These are phyloP conservation scores for Geum urbanum DNA, from an alignment of 306 rosid species.

Conservation along the genomic window DNA sequence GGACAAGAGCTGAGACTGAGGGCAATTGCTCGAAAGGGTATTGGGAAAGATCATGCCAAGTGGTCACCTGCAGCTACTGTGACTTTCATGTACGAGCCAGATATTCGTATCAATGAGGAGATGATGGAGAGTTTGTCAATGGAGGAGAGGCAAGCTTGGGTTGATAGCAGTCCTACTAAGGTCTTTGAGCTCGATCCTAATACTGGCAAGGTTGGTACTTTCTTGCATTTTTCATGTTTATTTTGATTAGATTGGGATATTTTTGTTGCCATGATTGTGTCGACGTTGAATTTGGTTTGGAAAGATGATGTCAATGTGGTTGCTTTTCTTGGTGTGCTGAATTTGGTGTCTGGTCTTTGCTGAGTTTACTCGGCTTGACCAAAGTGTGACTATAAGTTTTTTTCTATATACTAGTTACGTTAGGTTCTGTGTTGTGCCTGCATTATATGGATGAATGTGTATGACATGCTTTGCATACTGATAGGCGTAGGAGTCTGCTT, in stretches of 20 bases:
- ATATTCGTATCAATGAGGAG: slow-evolving; percentile 81
- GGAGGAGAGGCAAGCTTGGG: slow-evolving; percentile 74
- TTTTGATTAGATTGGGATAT: background rate
- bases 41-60: slow-evolving; percentile 97
- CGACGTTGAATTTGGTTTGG: background rate
- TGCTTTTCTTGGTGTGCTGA: background rate
- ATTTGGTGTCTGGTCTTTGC: background rate
- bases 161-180: slow-evolving; percentile 85
- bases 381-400: background rate
- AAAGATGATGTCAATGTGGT: background rate
- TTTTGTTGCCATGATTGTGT: too few species aligned
- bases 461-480: background rate
- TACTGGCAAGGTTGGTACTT: slow-evolving; percentile 65
- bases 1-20: slow-evolving; percentile 95
- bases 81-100: slow-evolving; percentile 92
- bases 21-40: slow-evolving; percentile 93
- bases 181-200: slow-evolving; percentile 72
- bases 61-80: slow-evolving; percentile 99
- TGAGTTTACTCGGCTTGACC: background rate
- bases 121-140: slow-evolving; percentile 76
- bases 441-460: background rate
- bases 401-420: background rate
- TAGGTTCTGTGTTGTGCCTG: background rate
- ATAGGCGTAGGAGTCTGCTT: background rate
- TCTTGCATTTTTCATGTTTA: background rate